These are phyloP conservation scores for Tylopilus subfusipes DNA, from an alignment of 768 basidiomycete genomes.

Conservation along the genomic window DNA sequence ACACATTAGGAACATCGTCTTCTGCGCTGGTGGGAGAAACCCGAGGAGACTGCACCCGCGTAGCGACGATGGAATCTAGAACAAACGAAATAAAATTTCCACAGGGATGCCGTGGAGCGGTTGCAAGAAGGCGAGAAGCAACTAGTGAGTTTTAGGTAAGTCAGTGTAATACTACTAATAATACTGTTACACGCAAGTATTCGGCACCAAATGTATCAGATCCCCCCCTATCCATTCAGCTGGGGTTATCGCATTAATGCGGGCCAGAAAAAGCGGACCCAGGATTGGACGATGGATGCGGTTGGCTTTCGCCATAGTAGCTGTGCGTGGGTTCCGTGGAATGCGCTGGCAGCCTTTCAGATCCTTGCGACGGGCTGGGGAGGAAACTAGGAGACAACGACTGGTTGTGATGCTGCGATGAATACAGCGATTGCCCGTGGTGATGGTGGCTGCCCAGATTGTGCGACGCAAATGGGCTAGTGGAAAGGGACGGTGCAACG, in stretches of 20 bases:
- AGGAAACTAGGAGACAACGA: slow-evolving; percentile 29
- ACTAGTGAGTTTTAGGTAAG: slow-evolving; percentile 32
- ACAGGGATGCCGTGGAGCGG: slow-evolving; percentile 17
- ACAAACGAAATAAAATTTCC: slow-evolving; percentile 17
- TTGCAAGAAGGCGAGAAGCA: slow-evolving; percentile 29
- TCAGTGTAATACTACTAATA: slow-evolving; percentile 35
- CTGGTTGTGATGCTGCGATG: slow-evolving; percentile 32
- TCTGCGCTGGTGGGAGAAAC: slow-evolving; percentile 21
- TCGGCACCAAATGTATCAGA: slow-evolving; percentile 18
- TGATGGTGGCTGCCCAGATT: slow-evolving; percentile 26
- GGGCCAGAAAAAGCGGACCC: slow-evolving; percentile 31
- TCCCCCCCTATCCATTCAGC: slow-evolving; percentile 18
- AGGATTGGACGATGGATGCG: slow-evolving; percentile 25
- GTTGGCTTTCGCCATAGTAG: slow-evolving; percentile 31
- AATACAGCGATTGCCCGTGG: slow-evolving; percentile 28
- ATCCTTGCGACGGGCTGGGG: slow-evolving; percentile 29
- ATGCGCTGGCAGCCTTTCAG: slow-evolving; percentile 29
- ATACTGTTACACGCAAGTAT: slow-evolving; percentile 32
- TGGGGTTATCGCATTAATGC: slow-evolving; percentile 18
- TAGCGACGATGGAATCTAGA: slow-evolving; percentile 20
- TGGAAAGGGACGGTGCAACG: slow-evolving; percentile 47
- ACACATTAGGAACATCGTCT: slow-evolving; percentile 21
- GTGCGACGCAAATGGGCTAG: slow-evolving; percentile 33
- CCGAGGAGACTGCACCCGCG: slow-evolving; percentile 22
- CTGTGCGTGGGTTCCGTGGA: slow-evolving; percentile 27